These are phyloP conservation scores for Mycena pura DNA, from an alignment of 768 basidiomycete genomes.

Conservation along the genomic window DNA sequence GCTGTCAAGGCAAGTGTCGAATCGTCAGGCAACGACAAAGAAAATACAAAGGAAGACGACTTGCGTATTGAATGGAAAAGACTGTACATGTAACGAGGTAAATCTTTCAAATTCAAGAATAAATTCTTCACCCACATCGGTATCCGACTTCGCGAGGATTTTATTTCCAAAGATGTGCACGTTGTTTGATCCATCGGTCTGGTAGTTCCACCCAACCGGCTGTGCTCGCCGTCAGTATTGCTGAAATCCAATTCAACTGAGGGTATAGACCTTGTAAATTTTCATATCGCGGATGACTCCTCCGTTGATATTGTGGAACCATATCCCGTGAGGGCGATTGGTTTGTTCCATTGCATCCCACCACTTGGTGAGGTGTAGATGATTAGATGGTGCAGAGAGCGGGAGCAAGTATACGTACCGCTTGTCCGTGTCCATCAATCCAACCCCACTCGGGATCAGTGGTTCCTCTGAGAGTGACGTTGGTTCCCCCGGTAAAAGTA, in stretches of 20 bases:
- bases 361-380: constrained; percentile 34
- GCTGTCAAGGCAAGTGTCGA: constrained; percentile 9
- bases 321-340: constrained; percentile 43
- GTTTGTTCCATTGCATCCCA: constrained; percentile 44
- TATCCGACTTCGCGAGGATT: constrained; percentile 43
- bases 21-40: constrained; percentile 3
- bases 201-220: constrained; percentile 48
- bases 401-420: constrained; percentile 7
- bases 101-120: constrained; percentile 11
- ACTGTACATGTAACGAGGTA: background rate
- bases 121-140: constrained; percentile 11
- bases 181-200: constrained; percentile 38
- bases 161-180: constrained; percentile 43
- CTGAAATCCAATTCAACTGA: constrained; percentile 16
- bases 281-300: constrained; percentile 45
- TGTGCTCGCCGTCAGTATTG: constrained; percentile 12
- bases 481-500: constrained; percentile 40
- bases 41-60: constrained; percentile 8
- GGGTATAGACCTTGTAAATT: constrained; percentile 26
- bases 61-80: constrained; percentile 35
- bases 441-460: constrained; percentile 46
- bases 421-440: constrained; percentile 46
- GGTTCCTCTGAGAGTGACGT: constrained; percentile 46
- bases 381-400: constrained; percentile 12
- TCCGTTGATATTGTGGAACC: constrained; percentile 40